These are phyloP conservation scores for Fusarium algeriense DNA, from an alignment of 2,329 filamentous ascomycete species.

Conservation along the genomic window DNA sequence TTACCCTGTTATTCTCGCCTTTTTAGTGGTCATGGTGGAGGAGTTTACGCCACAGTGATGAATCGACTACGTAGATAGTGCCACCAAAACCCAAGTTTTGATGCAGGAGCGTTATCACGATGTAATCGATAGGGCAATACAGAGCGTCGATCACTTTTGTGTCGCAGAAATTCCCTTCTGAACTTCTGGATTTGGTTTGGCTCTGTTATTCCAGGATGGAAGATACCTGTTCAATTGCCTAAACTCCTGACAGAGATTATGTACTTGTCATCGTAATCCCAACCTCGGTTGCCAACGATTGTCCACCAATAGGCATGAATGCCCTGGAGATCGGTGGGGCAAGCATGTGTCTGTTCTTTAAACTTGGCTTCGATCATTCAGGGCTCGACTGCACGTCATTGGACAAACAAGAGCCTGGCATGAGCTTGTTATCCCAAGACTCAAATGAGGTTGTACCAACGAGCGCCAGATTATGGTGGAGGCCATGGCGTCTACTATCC, in stretches of 20 bases:
- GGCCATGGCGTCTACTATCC: no score
- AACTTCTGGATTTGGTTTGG: not conserved
- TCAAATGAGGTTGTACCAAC: no score
- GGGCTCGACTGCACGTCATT: not conserved
- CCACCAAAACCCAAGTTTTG: not conserved
- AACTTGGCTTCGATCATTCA: not conserved
- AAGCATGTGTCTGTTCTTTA: not conserved
- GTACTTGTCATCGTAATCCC: not conserved
- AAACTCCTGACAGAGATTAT: not conserved
- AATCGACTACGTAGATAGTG: not conserved
- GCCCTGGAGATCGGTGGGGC: not conserved
- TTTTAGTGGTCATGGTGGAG: not conserved
- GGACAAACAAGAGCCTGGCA: not conserved
- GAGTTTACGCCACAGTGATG: constrained; percentile 2
- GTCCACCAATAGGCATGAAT: not conserved
- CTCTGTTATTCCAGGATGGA: not conserved
- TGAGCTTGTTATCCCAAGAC: not conserved
- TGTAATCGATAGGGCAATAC: not conserved
- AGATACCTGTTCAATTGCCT: not conserved
- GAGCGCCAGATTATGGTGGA: no score
- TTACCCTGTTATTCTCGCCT: not conserved
- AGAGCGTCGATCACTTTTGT: not conserved
- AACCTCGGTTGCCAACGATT: not conserved
- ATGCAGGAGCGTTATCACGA: not conserved
- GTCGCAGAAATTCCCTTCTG: not conserved